phyloP scores from a whole-genome alignment of 1,284 basidiomycete genomes.

The Omphalotus olearius region DNA sequence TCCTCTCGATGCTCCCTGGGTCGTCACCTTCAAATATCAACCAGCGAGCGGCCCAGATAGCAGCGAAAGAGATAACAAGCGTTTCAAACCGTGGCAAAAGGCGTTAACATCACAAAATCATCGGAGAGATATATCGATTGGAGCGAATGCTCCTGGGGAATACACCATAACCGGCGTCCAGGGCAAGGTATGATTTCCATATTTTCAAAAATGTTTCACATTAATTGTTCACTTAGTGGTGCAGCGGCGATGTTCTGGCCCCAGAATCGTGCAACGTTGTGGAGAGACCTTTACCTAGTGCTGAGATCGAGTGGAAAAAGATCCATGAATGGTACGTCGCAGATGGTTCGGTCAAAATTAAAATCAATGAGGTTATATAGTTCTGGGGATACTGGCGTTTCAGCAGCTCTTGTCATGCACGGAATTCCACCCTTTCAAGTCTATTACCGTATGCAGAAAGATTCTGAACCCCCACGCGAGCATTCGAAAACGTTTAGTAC shows the following conservation, averaged over 20 bases:
- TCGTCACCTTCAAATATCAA: slow-evolving; percentile 57
- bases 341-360: slow-evolving; percentile 1
- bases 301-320: slow-evolving; percentile 85
- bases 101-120: slow-evolving; percentile 46
- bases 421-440: slow-evolving; percentile 90
- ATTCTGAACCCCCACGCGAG: slow-evolving; percentile 58
- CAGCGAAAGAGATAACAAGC: slow-evolving; percentile 32
- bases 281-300: slow-evolving; percentile 71
- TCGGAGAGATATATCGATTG: slow-evolving; percentile 46
- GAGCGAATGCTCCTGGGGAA: slow-evolving; percentile 66
- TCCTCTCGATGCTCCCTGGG: slow-evolving; percentile 62
- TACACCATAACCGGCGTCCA: slow-evolving; percentile 74
- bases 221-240: slow-evolving; percentile 40
- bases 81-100: slow-evolving; percentile 58
- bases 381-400: slow-evolving; percentile 91
- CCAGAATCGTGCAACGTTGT: slow-evolving; percentile 77
- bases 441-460: slow-evolving; percentile 73
- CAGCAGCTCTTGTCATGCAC: slow-evolving; percentile 81
- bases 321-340: slow-evolving; percentile 80
- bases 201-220: slow-evolving; percentile 5
- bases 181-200: slow-evolving; percentile 47
- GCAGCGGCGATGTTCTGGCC: slow-evolving; percentile 75
- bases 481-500: slow-evolving; percentile 60
- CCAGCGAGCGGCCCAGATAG: slow-evolving; percentile 32
- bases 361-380: slow-evolving; percentile 40